Conservation (phyloP, 31 red algal species). For the Odonthalia washingtoniensis region DNA sequence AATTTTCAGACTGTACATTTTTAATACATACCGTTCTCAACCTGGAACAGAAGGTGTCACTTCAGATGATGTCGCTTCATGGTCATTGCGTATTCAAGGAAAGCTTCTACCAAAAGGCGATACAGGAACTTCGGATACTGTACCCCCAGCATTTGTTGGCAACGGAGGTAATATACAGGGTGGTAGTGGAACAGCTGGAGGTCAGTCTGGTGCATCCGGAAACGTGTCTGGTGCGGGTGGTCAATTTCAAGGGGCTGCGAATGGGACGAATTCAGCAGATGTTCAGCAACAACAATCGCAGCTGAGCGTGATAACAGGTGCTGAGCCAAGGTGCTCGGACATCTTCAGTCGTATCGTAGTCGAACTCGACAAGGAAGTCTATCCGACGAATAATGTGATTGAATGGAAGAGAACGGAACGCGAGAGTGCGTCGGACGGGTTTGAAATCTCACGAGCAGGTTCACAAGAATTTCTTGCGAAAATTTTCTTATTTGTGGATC, state of each 20-base stretch:
- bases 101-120: constrained; percentile 57
- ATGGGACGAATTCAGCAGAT: not conserved
- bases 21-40: constrained; percentile 80
- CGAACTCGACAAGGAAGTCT: constrained; percentile 79
- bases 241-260: not conserved
- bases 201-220: not conserved
- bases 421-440: constrained; percentile 81
- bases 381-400: constrained; percentile 83
- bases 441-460: constrained; percentile 88
- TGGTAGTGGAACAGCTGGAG: constrained; percentile 16
- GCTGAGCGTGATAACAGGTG: constrained; percentile 35
- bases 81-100: constrained; percentile 80
- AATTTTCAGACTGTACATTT: constrained; percentile 75
- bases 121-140: not conserved
- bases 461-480: constrained; percentile 70
- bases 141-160: not conserved
- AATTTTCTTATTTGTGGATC: constrained; percentile 85
- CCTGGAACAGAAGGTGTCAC: constrained; percentile 48
- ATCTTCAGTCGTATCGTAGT: constrained; percentile 86
- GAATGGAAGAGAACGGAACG: constrained; percentile 83
- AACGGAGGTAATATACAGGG: not conserved
- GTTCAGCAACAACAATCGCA: not conserved
- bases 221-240: not conserved
- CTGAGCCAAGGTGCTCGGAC: constrained; percentile 75
- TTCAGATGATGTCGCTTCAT: constrained; percentile 72